phyloP scores from a whole-genome alignment of 140 eudicot species.

The Oenanthe javanica region DNA sequence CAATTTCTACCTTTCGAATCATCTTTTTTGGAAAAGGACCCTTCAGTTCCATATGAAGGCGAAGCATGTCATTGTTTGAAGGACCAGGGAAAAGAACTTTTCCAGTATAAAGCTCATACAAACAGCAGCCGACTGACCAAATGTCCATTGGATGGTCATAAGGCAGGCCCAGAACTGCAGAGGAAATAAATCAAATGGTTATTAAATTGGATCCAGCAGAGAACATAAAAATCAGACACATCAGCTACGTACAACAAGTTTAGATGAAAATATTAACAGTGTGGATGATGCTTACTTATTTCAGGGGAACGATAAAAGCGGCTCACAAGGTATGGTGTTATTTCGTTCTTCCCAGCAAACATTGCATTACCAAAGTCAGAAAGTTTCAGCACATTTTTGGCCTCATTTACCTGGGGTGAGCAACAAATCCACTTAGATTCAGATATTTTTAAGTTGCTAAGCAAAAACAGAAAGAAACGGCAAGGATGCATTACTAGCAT shows the following conservation, averaged over 20 bases:
- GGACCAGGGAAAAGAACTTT: constrained; percentile 93
- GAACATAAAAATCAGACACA: neutral
- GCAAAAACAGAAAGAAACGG: neutral
- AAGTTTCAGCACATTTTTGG: constrained; percentile 90
- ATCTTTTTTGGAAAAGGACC: constrained; percentile 93
- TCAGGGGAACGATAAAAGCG: constrained; percentile 99
- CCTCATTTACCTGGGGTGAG: constrained; percentile 70
- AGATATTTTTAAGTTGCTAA: neutral
- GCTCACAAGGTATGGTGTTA: constrained; percentile 96
- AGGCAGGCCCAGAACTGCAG: constrained; percentile 81
- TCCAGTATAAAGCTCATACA: constrained; percentile 88
- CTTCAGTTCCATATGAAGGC: constrained; percentile 98
- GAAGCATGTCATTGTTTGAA: constrained; percentile 97
- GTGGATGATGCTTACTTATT: constrained; percentile 61
- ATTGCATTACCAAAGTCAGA: constrained; percentile 98
- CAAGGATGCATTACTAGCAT: constrained; percentile 56
- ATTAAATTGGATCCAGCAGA: neutral
- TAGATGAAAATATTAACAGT: neutral
- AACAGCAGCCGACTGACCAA: constrained; percentile 99
- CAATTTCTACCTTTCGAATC: constrained; percentile 66
- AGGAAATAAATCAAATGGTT: neutral
- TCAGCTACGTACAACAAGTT: neutral
- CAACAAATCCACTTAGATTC: neutral
- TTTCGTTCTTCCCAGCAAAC: constrained; percentile 98
- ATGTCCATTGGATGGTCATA: constrained; percentile 98